A percentile compares a stretch with the other conserved stretches of the same genome.
Conservation (phyloP, 768 basidiomycete species). For the Postia placenta region DNA sequence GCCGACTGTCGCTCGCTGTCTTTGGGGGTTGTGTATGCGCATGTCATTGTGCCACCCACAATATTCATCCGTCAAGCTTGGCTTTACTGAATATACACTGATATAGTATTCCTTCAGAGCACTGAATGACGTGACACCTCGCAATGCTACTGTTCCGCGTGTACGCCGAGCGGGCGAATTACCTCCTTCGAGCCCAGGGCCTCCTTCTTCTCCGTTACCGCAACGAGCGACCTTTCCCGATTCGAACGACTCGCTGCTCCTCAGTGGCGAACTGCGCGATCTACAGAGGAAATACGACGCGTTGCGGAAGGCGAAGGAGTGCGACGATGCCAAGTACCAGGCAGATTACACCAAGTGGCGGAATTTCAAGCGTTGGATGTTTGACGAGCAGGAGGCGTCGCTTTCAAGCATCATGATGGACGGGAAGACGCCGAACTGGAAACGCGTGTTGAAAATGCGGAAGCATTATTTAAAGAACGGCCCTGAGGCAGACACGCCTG, state of each 20-base stretch:
- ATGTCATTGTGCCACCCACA: no score
- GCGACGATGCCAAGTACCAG: conserved; percentile 42
- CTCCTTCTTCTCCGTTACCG: neutral
- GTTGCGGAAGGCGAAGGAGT: conserved; percentile 36
- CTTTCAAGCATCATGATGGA: neutral
- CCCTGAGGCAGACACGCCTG: neutral
- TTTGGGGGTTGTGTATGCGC: neutral
- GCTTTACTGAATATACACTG: neutral
- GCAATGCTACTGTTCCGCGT: neutral
- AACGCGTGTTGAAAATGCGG: conserved; percentile 7
- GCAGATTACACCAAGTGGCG: conserved; percentile 32
- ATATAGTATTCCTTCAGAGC: neutral
- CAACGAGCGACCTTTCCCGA: neutral
- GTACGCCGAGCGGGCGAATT: neutral
- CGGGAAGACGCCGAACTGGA: conserved; percentile 2
- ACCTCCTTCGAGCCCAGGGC: neutral
- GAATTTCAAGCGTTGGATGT: conserved; percentile 33
- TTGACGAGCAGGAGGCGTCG: neutral
- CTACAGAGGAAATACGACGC: conserved; percentile 31
- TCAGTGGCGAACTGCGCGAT: neutral
- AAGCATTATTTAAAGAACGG: conserved; percentile 1
- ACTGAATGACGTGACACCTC: conserved; percentile 1
- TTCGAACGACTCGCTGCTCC: neutral
- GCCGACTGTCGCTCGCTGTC: no score
- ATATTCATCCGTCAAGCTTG: neutral